Conservation (phyloP, 2,329 filamentous ascomycete genomes). For the Fusarium tupiense region DNA sequence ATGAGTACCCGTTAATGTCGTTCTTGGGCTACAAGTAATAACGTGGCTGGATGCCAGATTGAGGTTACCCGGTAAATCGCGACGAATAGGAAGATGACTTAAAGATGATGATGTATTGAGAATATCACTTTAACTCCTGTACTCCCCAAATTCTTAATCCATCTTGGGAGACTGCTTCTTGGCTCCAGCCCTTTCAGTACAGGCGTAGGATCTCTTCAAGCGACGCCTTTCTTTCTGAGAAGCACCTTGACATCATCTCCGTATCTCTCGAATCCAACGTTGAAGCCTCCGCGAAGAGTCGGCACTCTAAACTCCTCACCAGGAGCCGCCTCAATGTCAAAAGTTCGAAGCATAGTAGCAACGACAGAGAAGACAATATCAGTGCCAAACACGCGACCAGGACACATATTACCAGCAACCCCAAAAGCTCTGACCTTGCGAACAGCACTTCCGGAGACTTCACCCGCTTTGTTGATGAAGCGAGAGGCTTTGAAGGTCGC, state of each 20-base stretch:
- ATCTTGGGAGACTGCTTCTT: too few species aligned
- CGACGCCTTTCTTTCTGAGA: slow-evolving; percentile 25
- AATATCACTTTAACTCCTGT: neutral
- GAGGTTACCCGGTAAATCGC: too few species aligned
- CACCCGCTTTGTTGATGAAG: slow-evolving; percentile 41
- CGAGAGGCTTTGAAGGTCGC: slow-evolving; percentile 40
- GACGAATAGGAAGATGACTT: accelerated
- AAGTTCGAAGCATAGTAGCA: slow-evolving; percentile 41
- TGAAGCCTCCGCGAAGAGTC: slow-evolving; percentile 39
- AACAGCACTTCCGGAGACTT: slow-evolving; percentile 31
- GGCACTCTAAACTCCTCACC: slow-evolving; percentile 36
- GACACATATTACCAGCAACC: slow-evolving; percentile 47
- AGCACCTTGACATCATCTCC: slow-evolving; percentile 42
- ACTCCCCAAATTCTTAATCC: neutral
- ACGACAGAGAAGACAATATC: slow-evolving; percentile 44
- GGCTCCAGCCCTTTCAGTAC: too few species aligned
- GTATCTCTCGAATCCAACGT: slow-evolving; percentile 47
- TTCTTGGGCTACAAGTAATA: neutral
- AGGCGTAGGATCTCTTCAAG: neutral
- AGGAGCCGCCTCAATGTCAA: slow-evolving; percentile 38
- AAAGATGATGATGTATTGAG: neutral
- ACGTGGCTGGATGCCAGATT: neutral
- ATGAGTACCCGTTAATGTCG: neutral
- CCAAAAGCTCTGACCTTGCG: slow-evolving; percentile 46
- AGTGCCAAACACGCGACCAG: slow-evolving; percentile 45